Evolutionary conservation across 352 stramenopile genomes (phyloP), one percentile per base, ranked within the genome.

Genomic region (Globisporangium apiculatum): DNA sequence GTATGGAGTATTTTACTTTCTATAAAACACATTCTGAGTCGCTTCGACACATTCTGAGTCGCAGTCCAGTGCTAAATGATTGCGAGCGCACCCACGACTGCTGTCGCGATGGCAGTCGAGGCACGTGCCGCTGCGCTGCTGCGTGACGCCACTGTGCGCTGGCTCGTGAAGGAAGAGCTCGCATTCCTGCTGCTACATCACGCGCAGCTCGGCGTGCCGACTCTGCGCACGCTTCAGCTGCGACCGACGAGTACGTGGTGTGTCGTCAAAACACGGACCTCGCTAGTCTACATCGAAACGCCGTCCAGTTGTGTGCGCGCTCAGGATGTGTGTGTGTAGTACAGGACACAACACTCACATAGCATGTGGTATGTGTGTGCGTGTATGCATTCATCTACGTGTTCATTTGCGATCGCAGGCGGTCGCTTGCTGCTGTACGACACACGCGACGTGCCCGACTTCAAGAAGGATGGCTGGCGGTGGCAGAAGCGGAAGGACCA

Each of bases 401-500:
- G 10, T 10, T 41, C 9, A 7, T 49, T 7, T 47, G 15, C 18
- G 4, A 38, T 5, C 14, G 45, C 64, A 94, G 85, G 85, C 51
- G 85, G 85, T 0, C 78, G 71, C 4, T 60, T 94, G 40, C 42
- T 92, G 56, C 71, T 93, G 50, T 94, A 89, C 60, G 78, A 89
- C 47, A 81, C 72, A 37, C 63, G 61, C 17, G 66, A 72, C 31
- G 71, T 87, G 11, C 64, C 74, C 5, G 83, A 92, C 61, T 94
- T 87, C 63, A 94, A 91, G 70, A 90, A 89, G 53, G 85, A 94
- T 63, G 85, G 85, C 5, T 94, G 83, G 82, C 73, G 59, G 5
- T 94, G 85, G 85, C 85, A 92, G 60, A 92, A 91, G 64, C 81
- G 84, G 47, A 94, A 92, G 64, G 85, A 92, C 63, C 81, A 87